These are phyloP conservation scores for Diplogelasinospora grovesii DNA, from an alignment of 495 filamentous ascomycete species.

Conservation along the genomic window DNA sequence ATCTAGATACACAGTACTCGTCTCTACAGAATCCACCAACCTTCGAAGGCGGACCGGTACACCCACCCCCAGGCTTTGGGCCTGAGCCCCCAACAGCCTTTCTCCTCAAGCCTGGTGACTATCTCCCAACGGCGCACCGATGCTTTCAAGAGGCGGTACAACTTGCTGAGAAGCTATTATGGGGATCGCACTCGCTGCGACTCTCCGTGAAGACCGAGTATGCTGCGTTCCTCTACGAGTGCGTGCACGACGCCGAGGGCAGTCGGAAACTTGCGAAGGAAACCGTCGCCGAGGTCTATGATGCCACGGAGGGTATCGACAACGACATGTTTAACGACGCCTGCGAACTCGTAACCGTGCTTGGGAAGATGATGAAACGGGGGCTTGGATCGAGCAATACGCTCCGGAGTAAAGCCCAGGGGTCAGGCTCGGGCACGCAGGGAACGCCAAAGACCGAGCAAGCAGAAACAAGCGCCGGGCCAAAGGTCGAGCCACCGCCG, in stretches of 20 bases:
- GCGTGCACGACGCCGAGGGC: conserved; percentile 69
- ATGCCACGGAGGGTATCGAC: conserved; percentile 82
- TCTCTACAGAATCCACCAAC: conserved; percentile 37
- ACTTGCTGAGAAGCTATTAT: conserved; percentile 67
- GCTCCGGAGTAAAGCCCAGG: conserved; percentile 20
- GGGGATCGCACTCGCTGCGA: conserved; percentile 83
- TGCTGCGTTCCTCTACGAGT: conserved; percentile 92
- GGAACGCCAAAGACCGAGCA: conserved; percentile 19
- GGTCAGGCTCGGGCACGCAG: conserved; percentile 21
- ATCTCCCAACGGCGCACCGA: conserved; percentile 69
- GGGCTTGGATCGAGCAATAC: conserved; percentile 38
- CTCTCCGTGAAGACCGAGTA: conserved; percentile 90
- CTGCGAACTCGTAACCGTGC: conserved; percentile 63
- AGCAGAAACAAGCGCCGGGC: conserved; percentile 1
- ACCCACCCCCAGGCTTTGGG: conserved; percentile 42
- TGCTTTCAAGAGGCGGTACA: conserved; percentile 73
- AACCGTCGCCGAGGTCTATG: conserved; percentile 86
- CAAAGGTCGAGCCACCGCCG: no score
- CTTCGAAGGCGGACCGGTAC: conserved; percentile 43
- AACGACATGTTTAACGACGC: conserved; percentile 82
- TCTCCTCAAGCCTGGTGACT: conserved; percentile 73
- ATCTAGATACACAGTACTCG: conserved; percentile 16
- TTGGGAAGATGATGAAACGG: conserved; percentile 74
- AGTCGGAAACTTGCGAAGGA: conserved; percentile 70
- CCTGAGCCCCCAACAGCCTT: conserved; percentile 55